Evolutionary conservation across 352 stramenopile genomes (phyloP).

Genomic region (Blastocystis sp.): DNA sequence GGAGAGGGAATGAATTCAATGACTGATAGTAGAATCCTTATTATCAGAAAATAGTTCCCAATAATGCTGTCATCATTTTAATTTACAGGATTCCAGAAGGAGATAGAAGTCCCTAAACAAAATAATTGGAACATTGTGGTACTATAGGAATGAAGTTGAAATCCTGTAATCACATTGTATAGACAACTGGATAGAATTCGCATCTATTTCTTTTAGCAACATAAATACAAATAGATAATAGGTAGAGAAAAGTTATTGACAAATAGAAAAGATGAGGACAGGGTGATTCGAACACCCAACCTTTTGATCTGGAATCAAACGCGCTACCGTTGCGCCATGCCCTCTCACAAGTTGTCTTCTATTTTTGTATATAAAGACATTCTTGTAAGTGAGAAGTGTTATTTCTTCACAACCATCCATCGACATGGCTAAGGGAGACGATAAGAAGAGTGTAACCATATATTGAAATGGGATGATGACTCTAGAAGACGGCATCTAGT

Average conservation of each 20-base stretch:
- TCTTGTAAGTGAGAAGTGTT: background rate
- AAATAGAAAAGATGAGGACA: conserved; percentile 44
- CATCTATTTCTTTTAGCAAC: no score
- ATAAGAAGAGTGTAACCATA: conserved; percentile 1
- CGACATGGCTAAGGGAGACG: conserved; percentile 16
- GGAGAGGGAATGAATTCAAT: conserved; percentile 13
- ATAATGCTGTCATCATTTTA: no score
- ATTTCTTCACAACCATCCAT: conserved; percentile 40
- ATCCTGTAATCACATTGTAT: no score
- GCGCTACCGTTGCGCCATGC: conserved; percentile 57
- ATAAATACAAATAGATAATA: background rate
- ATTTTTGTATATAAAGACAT: background rate
- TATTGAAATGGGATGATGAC: background rate
- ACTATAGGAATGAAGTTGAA: background rate
- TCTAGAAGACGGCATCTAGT: background rate
- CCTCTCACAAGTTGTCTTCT: background rate
- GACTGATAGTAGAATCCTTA: background rate
- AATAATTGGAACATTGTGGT: background rate
- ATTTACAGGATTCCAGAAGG: background rate
- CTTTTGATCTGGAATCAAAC: conserved; percentile 62
- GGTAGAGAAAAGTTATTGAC: background rate
- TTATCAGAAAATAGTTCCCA: no score
- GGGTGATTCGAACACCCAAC: conserved; percentile 56
- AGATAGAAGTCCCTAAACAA: no score
- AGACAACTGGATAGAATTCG: no score